These are phyloP conservation scores for Trametes sanguinea DNA, from an alignment of 768 basidiomycete genomes.

Conservation along the genomic window DNA sequence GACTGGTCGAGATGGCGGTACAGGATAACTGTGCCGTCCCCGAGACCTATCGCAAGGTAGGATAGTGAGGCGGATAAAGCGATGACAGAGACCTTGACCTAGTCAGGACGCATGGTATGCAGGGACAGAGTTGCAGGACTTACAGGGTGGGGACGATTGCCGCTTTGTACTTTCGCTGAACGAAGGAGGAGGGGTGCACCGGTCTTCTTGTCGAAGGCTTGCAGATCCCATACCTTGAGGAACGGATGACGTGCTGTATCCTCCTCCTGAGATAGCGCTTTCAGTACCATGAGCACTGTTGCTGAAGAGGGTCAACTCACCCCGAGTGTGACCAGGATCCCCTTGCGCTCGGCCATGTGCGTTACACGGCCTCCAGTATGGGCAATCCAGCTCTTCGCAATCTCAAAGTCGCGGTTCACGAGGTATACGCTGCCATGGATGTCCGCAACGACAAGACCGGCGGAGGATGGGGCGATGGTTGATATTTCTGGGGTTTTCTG, in stretches of 20 bases:
- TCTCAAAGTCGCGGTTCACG: slow-evolving; percentile 73
- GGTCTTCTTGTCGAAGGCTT: slow-evolving; percentile 65
- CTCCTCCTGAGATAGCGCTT: slow-evolving; percentile 62
- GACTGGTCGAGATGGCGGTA: slow-evolving; percentile 93
- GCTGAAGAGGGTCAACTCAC: slow-evolving; percentile 46
- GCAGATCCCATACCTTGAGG: slow-evolving; percentile 89
- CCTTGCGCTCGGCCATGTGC: slow-evolving; percentile 81
- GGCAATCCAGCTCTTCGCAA: slow-evolving; percentile 73
- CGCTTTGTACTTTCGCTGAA: slow-evolving; percentile 73
- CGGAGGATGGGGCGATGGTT: slow-evolving; percentile 59
- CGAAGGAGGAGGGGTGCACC: slow-evolving; percentile 65
- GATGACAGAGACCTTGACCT: slow-evolving; percentile 66
- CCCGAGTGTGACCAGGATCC: slow-evolving; percentile 85
- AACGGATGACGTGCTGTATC: slow-evolving; percentile 63
- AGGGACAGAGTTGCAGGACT: slow-evolving; percentile 16
- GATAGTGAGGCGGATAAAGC: slow-evolving; percentile 77
- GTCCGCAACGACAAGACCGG: slow-evolving; percentile 78
- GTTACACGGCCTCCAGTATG: slow-evolving; percentile 80
- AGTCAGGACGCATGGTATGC: background rate
- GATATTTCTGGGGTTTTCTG: slow-evolving; percentile 76
- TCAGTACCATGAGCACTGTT: background rate
- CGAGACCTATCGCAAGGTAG: slow-evolving; percentile 91
- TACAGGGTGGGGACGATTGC: slow-evolving; percentile 80
- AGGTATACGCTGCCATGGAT: slow-evolving; percentile 83
- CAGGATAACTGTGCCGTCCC: slow-evolving; percentile 89